Base-by-base conservation (phyloP, 306 rosid species). In the Purshia tridentata region DNA sequence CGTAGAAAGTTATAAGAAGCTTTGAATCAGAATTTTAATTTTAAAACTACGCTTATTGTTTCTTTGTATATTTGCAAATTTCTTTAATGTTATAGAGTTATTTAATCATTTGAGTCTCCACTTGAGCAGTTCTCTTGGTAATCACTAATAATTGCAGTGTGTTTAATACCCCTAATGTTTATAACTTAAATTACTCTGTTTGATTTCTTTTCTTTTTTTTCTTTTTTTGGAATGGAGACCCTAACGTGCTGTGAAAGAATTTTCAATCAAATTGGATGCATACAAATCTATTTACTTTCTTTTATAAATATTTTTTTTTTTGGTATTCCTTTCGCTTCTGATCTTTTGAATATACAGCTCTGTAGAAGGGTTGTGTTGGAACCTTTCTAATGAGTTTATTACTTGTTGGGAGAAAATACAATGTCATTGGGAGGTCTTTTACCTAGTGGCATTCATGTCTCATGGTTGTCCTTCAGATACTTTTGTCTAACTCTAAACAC, bases 81-180 rank as follows among this genome's bases (percentile, higher is more conserved):
- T 18, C 37, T 54, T 41, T 51, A 70, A 70, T 19, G 40, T 70
- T 5, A 11, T 8, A 44, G 52, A 9, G 15, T 42, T 5, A 10
- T 65, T 44, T 16, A 6, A 20, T n/a, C 59, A 4, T 72, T 35
- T 62, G 47, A 58, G 12, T 18, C 40, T 40, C n/a, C 39, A 62
- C 22, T 68, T 39, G 6, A 61, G 63, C 19, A 73, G 77, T 51
- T 61, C 44, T 68, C 72, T 29, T 68, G 60, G 51, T 61, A 29
- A 4, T 49, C 47, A 61, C 62, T 49, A 47, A 15, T 14, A 8
- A 23, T 23, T 1, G 12, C 9, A 1, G 47, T 53, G 53, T 35
- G 70, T 12, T 49, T n/a, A 12, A 29, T 35, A 49, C 59, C 54
- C 59, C 54, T 67, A 67, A 67, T 58, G 42, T 6, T 58, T 29